Conservation (phyloP, 352 stramenopile species). For the Blastocystis hominis region DNA sequence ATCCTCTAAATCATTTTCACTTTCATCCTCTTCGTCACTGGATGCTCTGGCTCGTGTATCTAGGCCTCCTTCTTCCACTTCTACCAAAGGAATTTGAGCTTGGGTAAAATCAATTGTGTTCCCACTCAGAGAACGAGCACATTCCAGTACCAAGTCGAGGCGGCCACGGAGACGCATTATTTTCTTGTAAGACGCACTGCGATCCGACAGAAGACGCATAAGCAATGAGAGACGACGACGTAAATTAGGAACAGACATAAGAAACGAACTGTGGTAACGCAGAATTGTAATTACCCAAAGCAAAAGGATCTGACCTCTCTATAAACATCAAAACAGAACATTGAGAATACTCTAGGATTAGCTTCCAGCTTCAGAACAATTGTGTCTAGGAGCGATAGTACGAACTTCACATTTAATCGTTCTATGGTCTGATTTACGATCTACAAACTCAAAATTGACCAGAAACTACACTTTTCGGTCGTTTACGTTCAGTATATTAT, state of each 20-base stretch:
- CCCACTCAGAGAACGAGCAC: not conserved
- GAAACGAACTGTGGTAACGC: not conserved
- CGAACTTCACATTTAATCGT: not conserved
- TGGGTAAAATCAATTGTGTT: not conserved
- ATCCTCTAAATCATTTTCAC: not conserved
- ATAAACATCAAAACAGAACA: not conserved
- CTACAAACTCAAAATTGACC: not conserved
- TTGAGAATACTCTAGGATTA: not conserved
- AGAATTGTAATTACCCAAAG: not conserved
- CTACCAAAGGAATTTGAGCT: not conserved
- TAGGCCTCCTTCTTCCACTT: not conserved
- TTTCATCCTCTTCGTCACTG: not conserved
- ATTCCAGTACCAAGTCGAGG: not conserved
- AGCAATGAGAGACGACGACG: not conserved
- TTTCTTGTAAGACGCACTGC: not conserved
- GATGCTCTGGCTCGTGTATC: not conserved
- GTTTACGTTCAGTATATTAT: not conserved
- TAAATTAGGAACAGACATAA: not conserved
- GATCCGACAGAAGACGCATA: not conserved
- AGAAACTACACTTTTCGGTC: not conserved
- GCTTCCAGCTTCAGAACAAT: not conserved
- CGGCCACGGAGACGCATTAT: not conserved
- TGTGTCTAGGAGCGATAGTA: slow-evolving; percentile 2
- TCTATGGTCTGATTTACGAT: not conserved
- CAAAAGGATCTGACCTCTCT: not conserved